A percentile compares a stretch with the other conserved stretches of the same genome.
phyloP scores from a whole-genome alignment of 1,284 basidiomycete species.

The Boletus smithii region DNA sequence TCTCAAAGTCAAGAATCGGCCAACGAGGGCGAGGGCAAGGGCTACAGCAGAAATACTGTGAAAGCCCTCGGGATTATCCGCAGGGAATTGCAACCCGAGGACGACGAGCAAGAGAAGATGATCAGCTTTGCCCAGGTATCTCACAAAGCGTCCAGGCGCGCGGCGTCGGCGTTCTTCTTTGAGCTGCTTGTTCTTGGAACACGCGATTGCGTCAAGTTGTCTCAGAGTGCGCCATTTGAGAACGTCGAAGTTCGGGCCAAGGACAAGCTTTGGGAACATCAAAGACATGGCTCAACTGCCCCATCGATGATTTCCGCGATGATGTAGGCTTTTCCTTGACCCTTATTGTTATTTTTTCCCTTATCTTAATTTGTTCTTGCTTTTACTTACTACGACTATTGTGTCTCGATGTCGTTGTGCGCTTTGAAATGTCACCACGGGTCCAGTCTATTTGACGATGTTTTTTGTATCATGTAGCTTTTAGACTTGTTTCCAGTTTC shows the following conservation, averaged over 20 bases:
- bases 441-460: no score
- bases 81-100: conserved; percentile 65
- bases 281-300: conserved; percentile 49
- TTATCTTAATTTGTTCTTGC: conserved; percentile 11
- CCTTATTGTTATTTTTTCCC: neutral
- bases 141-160: conserved; percentile 79
- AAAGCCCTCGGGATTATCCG: conserved; percentile 86
- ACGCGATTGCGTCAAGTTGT: conserved; percentile 81
- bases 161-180: conserved; percentile 96
- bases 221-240: conserved; percentile 74
- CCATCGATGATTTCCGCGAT: conserved; percentile 41
- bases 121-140: conserved; percentile 33
- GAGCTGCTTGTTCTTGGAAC: conserved; percentile 93
- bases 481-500: no score
- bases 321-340: conserved; percentile 15
- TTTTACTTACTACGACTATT: neutral
- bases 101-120: conserved; percentile 67
- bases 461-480: conserved; percentile 8
- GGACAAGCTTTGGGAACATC: conserved; percentile 78
- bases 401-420: neutral
- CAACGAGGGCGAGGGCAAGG: conserved; percentile 56
- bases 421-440: no score
- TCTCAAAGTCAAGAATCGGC: conserved; percentile 45
- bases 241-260: conserved; percentile 86
- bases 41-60: conserved; percentile 87